Percentiles rank a stretch among this genome's conserved stretches.
Evolutionary conservation across 139 green algal species (phyloP).

Genomic region (Closterium sp.): DNA sequence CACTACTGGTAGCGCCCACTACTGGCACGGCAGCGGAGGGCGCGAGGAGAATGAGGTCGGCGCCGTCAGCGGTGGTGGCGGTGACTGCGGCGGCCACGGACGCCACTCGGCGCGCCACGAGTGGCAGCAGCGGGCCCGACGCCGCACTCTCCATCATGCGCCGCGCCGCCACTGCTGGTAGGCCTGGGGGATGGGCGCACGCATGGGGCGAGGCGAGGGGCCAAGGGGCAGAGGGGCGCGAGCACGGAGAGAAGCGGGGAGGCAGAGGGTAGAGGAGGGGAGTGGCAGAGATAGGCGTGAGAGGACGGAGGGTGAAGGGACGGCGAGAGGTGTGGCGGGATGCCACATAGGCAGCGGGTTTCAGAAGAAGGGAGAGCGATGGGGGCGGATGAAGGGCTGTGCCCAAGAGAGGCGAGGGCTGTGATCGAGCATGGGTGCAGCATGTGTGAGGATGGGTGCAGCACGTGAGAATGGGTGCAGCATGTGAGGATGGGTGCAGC

Average conservation of each 20-base stretch:
- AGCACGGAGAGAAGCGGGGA: neutral
- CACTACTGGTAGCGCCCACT: neutral
- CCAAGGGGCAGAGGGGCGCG: too few relatives aligned
- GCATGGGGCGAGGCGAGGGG: too few relatives aligned
- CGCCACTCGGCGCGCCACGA: conserved; percentile 71
- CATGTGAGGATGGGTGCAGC: too few relatives aligned
- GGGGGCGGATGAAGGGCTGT: too few relatives aligned
- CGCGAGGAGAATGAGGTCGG: conserved; percentile 43
- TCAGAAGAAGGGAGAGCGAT: neutral
- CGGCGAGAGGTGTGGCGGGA: neutral
- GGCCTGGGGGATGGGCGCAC: conserved; percentile 54
- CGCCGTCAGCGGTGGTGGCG: conserved; percentile 38
- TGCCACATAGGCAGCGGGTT: neutral
- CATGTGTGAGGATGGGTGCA: too few relatives aligned
- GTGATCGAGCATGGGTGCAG: too few relatives aligned
- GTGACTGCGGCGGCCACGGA: conserved; percentile 50
- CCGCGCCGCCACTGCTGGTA: conserved; percentile 84
- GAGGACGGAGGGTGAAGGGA: too few relatives aligned
- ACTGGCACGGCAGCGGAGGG: neutral
- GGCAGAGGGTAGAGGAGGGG: neutral
- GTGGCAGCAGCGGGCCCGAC: conserved; percentile 20
- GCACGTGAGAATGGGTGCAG: too few relatives aligned
- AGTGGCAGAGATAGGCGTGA: neutral
- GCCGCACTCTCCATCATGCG: conserved; percentile 64
- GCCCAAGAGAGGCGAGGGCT: too few relatives aligned